Conservation (phyloP, 164 flowering plant genomes). For the Kalanchoe fedtschenkoi region DNA sequence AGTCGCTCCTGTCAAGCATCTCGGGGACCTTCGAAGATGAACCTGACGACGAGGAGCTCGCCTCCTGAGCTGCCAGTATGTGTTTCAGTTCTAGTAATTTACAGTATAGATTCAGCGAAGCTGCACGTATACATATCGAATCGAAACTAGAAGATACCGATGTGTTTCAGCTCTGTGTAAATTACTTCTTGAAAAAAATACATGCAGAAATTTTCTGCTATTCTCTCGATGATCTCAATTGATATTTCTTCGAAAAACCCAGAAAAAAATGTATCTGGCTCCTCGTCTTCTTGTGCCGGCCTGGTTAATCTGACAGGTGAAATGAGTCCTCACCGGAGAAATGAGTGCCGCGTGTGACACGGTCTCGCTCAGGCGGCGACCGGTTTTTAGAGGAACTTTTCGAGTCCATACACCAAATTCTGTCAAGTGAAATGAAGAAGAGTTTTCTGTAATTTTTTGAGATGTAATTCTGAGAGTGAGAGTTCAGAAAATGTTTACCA, state of each 20-base stretch:
- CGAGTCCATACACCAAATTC: conserved; percentile 80
- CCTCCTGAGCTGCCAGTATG: background rate
- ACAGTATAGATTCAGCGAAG: background rate
- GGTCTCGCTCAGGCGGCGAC: background rate
- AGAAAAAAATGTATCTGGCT: too few relatives aligned
- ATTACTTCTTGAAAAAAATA: too few relatives aligned
- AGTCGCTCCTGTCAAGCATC: background rate
- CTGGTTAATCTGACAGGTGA: too few relatives aligned
- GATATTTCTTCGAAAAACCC: too few relatives aligned
- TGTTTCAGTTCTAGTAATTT: background rate
- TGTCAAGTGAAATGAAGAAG: conserved; percentile 17
- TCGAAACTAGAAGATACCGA: background rate
- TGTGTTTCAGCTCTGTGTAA: too few relatives aligned
- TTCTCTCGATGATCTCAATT: too few relatives aligned
- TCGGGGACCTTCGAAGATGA: background rate
- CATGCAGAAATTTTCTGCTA: too few relatives aligned
- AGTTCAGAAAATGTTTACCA: conserved; percentile 11
- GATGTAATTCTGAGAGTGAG: background rate
- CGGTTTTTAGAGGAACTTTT: conserved; percentile 49
- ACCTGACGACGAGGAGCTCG: background rate
- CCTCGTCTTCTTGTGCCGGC: too few relatives aligned
- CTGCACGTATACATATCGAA: background rate
- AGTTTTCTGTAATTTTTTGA: background rate
- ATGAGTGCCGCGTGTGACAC: too few relatives aligned
- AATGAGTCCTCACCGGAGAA: too few relatives aligned